These are phyloP conservation scores for Fraxinus sp. DNA, from an alignment of 305 asterid genomes.

Conservation along the genomic window DNA sequence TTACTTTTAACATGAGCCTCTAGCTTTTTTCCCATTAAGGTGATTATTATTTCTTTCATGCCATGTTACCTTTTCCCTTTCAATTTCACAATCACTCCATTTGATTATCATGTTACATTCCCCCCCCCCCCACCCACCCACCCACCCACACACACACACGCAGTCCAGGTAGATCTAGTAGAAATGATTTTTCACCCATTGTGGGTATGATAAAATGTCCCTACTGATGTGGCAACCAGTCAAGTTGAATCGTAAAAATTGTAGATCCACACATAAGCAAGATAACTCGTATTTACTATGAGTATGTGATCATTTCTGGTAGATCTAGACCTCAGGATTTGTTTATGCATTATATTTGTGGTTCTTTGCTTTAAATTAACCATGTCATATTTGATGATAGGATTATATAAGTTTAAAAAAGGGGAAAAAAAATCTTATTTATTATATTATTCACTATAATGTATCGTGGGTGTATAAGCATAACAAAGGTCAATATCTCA, in stretches of 20 bases:
- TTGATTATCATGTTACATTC: constrained; percentile 49
- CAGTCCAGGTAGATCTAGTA: too few relatives aligned
- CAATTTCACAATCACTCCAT: constrained; percentile 30
- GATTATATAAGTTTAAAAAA: neutral
- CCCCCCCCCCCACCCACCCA: constrained; percentile 22
- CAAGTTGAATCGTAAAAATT: too few relatives aligned
- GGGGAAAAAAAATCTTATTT: neutral
- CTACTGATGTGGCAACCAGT: too few relatives aligned
- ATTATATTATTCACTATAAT: too few relatives aligned
- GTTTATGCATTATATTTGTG: neutral
- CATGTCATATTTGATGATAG: neutral
- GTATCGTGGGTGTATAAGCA: too few relatives aligned
- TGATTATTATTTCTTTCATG: constrained; percentile 48
- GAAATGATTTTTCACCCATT: too few relatives aligned
- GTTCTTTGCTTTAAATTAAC: neutral
- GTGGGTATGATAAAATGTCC: too few relatives aligned
- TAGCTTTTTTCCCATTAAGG: neutral
- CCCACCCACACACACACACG: too few relatives aligned
- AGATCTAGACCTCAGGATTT: neutral
- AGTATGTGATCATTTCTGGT: too few relatives aligned
- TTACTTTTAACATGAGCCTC: neutral
- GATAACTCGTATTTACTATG: too few relatives aligned
- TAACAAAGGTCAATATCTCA: neutral
- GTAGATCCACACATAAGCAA: too few relatives aligned
- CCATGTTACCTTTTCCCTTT: constrained; percentile 37